phyloP scores from a whole-genome alignment of 2,329 filamentous ascomycete species.

The Colletotrichum somersetense region DNA sequence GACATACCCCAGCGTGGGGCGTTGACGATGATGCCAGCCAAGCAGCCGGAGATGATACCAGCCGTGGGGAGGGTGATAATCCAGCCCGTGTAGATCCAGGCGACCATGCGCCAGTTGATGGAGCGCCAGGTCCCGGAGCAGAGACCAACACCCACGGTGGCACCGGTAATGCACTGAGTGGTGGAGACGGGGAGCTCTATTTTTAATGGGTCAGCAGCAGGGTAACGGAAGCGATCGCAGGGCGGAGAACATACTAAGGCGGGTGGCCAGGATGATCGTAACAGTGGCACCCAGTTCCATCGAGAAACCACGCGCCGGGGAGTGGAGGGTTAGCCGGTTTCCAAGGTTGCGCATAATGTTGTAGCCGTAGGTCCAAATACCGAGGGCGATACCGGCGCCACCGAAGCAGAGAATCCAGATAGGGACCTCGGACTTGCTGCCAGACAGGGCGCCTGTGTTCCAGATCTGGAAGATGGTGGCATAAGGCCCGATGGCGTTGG shows the following conservation, averaged over 20 bases:
- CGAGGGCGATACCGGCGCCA: conserved; percentile 54
- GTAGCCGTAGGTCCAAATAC: conserved; percentile 65
- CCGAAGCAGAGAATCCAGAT: conserved; percentile 67
- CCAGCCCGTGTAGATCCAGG: conserved; percentile 66
- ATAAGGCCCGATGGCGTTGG: conserved; percentile 73
- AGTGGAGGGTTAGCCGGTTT: conserved; percentile 69
- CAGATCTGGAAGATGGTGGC: conserved; percentile 74
- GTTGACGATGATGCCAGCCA: conserved; percentile 71
- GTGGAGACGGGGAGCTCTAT: conserved; percentile 66
- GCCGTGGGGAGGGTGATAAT: conserved; percentile 60
- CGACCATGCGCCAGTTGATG: conserved; percentile 70
- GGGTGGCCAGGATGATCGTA: conserved; percentile 74
- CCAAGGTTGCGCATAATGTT: conserved; percentile 71
- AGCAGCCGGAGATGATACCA: conserved; percentile 64
- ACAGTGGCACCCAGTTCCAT: conserved; percentile 65
- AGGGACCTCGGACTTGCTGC: conserved; percentile 63
- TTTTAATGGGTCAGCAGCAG: background rate
- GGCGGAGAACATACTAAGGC: conserved; percentile 56
- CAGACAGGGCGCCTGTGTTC: conserved; percentile 58
- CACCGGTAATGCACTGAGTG: conserved; percentile 69
- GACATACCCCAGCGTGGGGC: conserved; percentile 60
- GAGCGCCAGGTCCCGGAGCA: conserved; percentile 65
- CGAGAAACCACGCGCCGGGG: conserved; percentile 65
- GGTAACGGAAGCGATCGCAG: background rate
- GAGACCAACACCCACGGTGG: conserved; percentile 68